Conservation (phyloP, 2,329 filamentous ascomycete genomes). For the Blastomyces parvus region DNA sequence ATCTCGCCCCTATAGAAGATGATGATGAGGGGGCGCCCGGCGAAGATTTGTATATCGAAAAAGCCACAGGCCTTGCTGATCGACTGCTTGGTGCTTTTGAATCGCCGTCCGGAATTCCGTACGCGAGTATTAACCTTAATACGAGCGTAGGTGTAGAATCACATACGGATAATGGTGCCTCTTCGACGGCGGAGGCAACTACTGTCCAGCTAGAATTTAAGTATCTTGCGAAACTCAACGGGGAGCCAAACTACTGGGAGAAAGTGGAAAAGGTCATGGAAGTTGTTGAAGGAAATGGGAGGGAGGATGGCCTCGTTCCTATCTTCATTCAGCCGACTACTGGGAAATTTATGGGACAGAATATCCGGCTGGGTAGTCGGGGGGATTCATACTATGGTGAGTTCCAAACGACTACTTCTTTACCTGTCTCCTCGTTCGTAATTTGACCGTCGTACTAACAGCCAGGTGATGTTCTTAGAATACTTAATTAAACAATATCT, state of each 20-base stretch:
- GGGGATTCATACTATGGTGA: constrained; percentile 87
- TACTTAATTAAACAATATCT: constrained; percentile 98
- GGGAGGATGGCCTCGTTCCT: constrained; percentile 73
- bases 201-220: constrained; percentile 94
- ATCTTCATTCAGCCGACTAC: constrained; percentile 78
- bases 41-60: constrained; percentile 91
- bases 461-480: constrained; percentile 42
- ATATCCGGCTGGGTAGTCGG: constrained; percentile 84
- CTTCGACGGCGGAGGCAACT: constrained; percentile 87
- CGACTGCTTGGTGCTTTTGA: constrained; percentile 81
- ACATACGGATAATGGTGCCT: constrained; percentile 75
- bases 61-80: constrained; percentile 85
- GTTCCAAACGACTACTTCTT: constrained; percentile 10
- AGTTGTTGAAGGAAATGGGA: constrained; percentile 72
- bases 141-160: constrained; percentile 67
- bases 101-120: constrained; percentile 75
- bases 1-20: constrained; percentile 64
- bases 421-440: background rate
- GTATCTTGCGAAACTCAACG: constrained; percentile 88
- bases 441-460: background rate
- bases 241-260: constrained; percentile 87
- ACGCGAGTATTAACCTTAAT: constrained; percentile 79
- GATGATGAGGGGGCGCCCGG: constrained; percentile 63
- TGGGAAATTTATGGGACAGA: constrained; percentile 69
- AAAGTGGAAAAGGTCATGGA: constrained; percentile 85